Conservation (phyloP, 306 rosid species). For the Bauhinia variegata region DNA sequence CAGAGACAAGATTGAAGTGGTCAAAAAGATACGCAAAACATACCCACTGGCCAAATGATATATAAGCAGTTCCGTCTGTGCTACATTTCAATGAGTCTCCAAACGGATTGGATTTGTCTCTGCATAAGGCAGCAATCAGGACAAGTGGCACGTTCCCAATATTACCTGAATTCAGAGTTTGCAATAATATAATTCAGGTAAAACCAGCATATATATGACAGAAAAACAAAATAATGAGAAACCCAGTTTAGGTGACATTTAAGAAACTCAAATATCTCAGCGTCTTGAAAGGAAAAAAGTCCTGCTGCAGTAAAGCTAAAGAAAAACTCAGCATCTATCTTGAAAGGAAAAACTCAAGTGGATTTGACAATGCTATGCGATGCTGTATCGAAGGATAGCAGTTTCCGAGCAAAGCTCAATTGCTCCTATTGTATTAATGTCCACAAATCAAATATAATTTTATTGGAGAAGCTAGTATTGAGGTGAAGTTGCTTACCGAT, state of each 20-base stretch:
- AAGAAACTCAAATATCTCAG: background rate
- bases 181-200: conserved; percentile 11
- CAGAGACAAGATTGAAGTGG: conserved; percentile 17
- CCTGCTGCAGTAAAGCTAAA: too few relatives aligned
- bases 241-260: background rate
- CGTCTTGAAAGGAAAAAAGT: background rate
- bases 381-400: background rate
- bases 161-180: conserved; percentile 66
- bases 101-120: conserved; percentile 79
- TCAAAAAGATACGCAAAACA: conserved; percentile 41
- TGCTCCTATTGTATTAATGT: background rate
- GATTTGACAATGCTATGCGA: background rate
- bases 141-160: conserved; percentile 99
- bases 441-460: conserved; percentile 1
- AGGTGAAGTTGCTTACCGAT: conserved; percentile 61
- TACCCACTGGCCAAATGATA: conserved; percentile 99
- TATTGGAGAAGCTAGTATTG: background rate
- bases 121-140: conserved; percentile 85
- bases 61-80: conserved; percentile 91
- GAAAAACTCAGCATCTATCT: background rate
- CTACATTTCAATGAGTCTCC: conserved; percentile 76
- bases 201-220: conserved; percentile 17
- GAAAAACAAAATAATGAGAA: conserved; percentile 19
- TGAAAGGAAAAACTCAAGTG: background rate
- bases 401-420: background rate